Evolutionary conservation across 1,284 basidiomycete species (phyloP), one percentile per base, ranked within the genome.

Genomic region (Puccinia coronata): DNA sequence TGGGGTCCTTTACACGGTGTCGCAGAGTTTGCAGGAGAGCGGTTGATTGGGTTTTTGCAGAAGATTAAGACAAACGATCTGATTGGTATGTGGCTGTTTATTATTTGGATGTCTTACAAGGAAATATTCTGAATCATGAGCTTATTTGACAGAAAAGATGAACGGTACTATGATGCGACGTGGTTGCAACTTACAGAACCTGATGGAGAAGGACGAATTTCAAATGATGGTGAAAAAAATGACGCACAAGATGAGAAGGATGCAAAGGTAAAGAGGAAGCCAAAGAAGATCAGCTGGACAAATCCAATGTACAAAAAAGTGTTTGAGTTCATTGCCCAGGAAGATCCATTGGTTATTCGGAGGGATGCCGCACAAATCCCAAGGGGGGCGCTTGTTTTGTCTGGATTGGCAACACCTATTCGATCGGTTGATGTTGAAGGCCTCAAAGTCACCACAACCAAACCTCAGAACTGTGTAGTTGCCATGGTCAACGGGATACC

Each of bases 31-130:
- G 9, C 47, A 16, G 76, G 76, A 2, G 63, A 78, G 63, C 34
- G 43, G 12, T 31, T 78, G 8, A 78, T 69, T 23, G 76, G 76
- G 47, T 63, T 78, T 28, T 70, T 78, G 34, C 76, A 69, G 36
- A 69, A 78, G 41, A 67, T 78, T 2, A 31, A 28, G 1, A 78
- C 76, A 39, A 76, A 76, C 28, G 47, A 76, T 23, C 5, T 31
- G 25, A 57, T 65, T 23, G 74, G 74, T 76, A 25, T 59, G 74
- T 76, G 31, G 9, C 53, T 74, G 2, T 28, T 25, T 41, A n/a
- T n/a, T 20, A 20, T 74, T 34, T 43, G 43, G 16, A 43, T 16
- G 8, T 8, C 8, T 43, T 43, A 16, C 8, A 43, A 43, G 43
- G 16, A 43, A n/a, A 55, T 1, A 67, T 23, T 8, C 23, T 67